Evolutionary conservation across 768 basidiomycete genomes (phyloP).

Genomic region (Nevesoporus exiguus): DNA sequence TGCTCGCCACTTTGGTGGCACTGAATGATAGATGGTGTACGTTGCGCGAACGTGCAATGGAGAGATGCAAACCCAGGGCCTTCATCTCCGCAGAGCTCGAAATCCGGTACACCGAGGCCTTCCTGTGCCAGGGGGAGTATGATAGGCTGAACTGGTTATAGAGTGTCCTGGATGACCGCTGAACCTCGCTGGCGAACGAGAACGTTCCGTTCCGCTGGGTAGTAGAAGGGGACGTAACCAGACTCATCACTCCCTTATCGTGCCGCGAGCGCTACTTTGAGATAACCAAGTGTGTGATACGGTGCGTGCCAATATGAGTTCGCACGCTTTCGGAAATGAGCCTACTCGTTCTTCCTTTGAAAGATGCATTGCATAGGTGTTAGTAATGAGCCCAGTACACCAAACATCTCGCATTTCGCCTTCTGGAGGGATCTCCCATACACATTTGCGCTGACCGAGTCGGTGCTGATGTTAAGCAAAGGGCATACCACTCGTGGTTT

Average conservation of each 20-base stretch:
- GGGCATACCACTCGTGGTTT: background rate
- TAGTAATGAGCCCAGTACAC: constrained; percentile 12
- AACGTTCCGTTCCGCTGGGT: constrained; percentile 15
- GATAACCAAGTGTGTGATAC: constrained; percentile 14
- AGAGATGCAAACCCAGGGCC: constrained; percentile 13
- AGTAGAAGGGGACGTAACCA: constrained; percentile 8
- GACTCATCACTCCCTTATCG: constrained; percentile 7
- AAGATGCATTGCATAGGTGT: constrained; percentile 8
- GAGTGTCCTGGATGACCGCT: constrained; percentile 14
- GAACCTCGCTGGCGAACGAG: constrained; percentile 6
- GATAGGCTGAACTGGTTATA: constrained; percentile 25
- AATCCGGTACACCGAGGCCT: constrained; percentile 28
- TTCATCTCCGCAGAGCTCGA: constrained; percentile 29
- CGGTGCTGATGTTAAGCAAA: background rate
- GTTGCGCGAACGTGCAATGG: constrained; percentile 27
- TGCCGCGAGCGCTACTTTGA: constrained; percentile 8
- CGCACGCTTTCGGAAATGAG: constrained; percentile 18
- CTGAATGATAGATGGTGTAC: constrained; percentile 9
- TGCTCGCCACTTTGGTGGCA: constrained; percentile 14
- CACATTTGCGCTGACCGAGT: background rate
- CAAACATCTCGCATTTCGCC: constrained; percentile 10
- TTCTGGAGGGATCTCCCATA: constrained; percentile 2
- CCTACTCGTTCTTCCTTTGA: constrained; percentile 4
- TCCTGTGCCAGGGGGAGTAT: constrained; percentile 20
- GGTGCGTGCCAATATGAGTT: background rate